Conservation (phyloP, 352 stramenopile genomes). For the Phytophthora megakarya region DNA sequence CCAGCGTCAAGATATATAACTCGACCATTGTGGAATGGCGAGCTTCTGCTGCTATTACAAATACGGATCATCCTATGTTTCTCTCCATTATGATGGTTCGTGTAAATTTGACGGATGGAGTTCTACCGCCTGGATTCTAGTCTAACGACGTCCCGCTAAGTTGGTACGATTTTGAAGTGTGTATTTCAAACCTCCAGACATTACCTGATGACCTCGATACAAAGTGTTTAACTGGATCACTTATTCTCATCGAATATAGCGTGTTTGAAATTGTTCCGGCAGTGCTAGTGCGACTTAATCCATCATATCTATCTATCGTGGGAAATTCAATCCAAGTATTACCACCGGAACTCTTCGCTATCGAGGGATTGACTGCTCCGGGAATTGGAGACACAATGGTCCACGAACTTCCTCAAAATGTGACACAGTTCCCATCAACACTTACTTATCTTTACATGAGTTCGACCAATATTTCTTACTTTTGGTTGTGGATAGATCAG, state of each 20-base stretch:
- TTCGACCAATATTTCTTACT: slow-evolving; percentile 2
- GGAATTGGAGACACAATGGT: slow-evolving; percentile 7
- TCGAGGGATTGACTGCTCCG: slow-evolving; percentile 15
- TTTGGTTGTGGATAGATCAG: slow-evolving; percentile 19
- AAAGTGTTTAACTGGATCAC: slow-evolving; percentile 28
- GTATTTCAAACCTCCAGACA: slow-evolving; percentile 33
- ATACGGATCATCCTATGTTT: slow-evolving; percentile 29
- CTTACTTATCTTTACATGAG: background rate
- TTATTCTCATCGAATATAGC: slow-evolving; percentile 32
- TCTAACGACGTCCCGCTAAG: slow-evolving; percentile 28
- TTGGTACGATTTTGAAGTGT: slow-evolving; percentile 46
- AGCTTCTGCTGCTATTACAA: slow-evolving; percentile 29
- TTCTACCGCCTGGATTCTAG: slow-evolving; percentile 37
- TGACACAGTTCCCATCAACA: slow-evolving; percentile 4
- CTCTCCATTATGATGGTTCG: slow-evolving; percentile 37
- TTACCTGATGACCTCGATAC: slow-evolving; percentile 38
- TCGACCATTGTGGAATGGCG: slow-evolving; percentile 34
- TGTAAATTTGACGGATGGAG: slow-evolving; percentile 39
- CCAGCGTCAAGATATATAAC: slow-evolving; percentile 47
- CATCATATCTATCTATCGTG: slow-evolving; percentile 4
- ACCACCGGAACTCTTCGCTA: slow-evolving; percentile 19
- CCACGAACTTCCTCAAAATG: slow-evolving; percentile 11
- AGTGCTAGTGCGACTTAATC: slow-evolving; percentile 1
- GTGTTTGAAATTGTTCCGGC: slow-evolving; percentile 16
- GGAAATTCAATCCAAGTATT: slow-evolving; percentile 18